Conservation (phyloP, 257 asterid species). For the Penstemon eatonii region DNA sequence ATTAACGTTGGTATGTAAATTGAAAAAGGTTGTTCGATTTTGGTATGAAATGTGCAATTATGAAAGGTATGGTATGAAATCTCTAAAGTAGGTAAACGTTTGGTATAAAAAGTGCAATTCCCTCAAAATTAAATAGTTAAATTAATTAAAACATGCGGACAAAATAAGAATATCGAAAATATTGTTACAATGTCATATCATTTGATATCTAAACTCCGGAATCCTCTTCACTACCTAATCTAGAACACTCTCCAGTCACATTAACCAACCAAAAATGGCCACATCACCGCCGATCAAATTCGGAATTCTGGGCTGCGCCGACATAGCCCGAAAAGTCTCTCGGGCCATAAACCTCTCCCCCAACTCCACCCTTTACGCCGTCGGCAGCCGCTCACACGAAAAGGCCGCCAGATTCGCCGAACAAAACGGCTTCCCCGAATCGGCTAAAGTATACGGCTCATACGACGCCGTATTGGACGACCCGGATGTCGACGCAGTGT, state of each 20-base stretch:
- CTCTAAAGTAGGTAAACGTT: too few species aligned
- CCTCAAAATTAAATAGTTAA: too few species aligned
- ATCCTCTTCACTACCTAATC: background rate
- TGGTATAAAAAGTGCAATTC: too few species aligned
- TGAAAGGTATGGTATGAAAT: too few species aligned
- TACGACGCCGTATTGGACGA: constrained; percentile 52
- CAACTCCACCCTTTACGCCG: constrained; percentile 45
- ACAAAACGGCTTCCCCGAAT: constrained; percentile 41
- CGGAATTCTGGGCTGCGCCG: constrained; percentile 54
- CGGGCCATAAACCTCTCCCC: constrained; percentile 51
- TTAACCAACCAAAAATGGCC: constrained; percentile 25
- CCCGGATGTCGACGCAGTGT: constrained; percentile 50
- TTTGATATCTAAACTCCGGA: background rate
- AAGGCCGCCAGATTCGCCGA: constrained; percentile 43
- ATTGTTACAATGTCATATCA: too few species aligned
- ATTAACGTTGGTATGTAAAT: too few species aligned
- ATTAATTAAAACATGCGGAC: too few species aligned
- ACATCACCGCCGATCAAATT: constrained; percentile 30
- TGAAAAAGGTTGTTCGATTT: too few species aligned
- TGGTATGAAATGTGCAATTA: too few species aligned
- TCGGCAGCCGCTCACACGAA: constrained; percentile 51
- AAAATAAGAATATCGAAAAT: too few species aligned
- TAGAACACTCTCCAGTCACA: background rate
- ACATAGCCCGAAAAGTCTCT: constrained; percentile 48
- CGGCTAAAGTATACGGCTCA: constrained; percentile 44